Percentiles rank a stretch among this genome's conserved stretches.
These are phyloP conservation scores for Gloeophyllum trabeum DNA, from an alignment of 768 basidiomycete genomes.

Conservation along the genomic window DNA sequence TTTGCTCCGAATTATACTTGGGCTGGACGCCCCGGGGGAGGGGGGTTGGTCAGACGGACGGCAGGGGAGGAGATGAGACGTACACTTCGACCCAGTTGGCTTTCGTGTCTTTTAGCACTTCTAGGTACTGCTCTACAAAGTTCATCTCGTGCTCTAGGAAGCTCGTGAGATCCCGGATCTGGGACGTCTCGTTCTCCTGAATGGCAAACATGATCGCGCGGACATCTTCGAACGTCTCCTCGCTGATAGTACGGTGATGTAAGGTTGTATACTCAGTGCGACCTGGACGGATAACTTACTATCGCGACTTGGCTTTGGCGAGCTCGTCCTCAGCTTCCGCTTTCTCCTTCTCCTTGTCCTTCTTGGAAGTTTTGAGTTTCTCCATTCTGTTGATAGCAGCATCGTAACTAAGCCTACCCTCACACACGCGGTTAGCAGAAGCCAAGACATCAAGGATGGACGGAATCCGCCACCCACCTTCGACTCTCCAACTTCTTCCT, in stretches of 20 bases:
- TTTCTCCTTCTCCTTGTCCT: slow-evolving; percentile 68
- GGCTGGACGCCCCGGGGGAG: neutral
- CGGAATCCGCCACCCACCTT: slow-evolving; percentile 32
- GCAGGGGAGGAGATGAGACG: slow-evolving; percentile 11
- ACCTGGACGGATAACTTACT: slow-evolving; percentile 35
- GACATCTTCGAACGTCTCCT: slow-evolving; percentile 80
- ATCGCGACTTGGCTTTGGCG: slow-evolving; percentile 57
- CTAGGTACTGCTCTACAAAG: slow-evolving; percentile 62
- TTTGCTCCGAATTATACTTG: slow-evolving; percentile 1
- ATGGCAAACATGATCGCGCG: slow-evolving; percentile 71
- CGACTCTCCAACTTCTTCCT: slow-evolving; percentile 84
- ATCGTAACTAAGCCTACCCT: slow-evolving; percentile 62
- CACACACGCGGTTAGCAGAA: neutral
- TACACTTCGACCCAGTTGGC: slow-evolving; percentile 59
- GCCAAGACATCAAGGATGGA: neutral
- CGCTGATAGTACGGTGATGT: slow-evolving; percentile 38
- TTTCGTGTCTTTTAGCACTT: slow-evolving; percentile 62
- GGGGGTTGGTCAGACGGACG: neutral
- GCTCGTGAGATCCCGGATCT: slow-evolving; percentile 56
- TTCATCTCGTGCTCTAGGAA: slow-evolving; percentile 68
- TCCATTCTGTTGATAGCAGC: slow-evolving; percentile 62
- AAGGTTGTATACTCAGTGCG: neutral
- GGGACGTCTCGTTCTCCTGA: slow-evolving; percentile 66
- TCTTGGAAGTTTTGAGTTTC: slow-evolving; percentile 60
- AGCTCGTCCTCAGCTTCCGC: slow-evolving; percentile 77